These are phyloP conservation scores for Pythium utonaiense DNA, from an alignment of 352 stramenopile species.

Conservation along the genomic window DNA sequence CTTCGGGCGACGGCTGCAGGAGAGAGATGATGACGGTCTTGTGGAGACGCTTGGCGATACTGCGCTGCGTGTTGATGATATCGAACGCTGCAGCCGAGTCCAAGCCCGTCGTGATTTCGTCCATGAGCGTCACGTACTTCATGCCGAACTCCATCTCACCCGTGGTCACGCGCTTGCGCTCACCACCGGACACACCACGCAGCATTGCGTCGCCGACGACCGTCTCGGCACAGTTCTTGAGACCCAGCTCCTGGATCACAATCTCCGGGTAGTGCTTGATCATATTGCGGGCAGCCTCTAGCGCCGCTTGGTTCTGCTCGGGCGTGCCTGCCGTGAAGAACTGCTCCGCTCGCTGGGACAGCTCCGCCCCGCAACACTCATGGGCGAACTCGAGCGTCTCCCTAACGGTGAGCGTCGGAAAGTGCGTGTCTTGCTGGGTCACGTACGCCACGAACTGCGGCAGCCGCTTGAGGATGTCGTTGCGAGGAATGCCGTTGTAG, in stretches of 20 bases:
- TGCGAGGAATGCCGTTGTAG: slow-evolving; percentile 39
- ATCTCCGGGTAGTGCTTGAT: slow-evolving; percentile 37
- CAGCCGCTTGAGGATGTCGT: slow-evolving; percentile 31
- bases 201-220: slow-evolving; percentile 62
- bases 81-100: slow-evolving; percentile 62
- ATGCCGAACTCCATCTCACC: slow-evolving; percentile 84
- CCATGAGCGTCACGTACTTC: slow-evolving; percentile 78
- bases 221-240: slow-evolving; percentile 50
- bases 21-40: slow-evolving; percentile 74
- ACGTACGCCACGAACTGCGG: slow-evolving; percentile 51
- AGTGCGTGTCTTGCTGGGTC: slow-evolving; percentile 42
- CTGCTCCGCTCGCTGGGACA: slow-evolving; percentile 26
- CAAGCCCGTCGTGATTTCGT: slow-evolving; percentile 69
- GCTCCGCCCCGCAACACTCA: slow-evolving; percentile 38
- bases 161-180: slow-evolving; percentile 73
- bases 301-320: slow-evolving; percentile 40
- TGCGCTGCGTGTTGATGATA: slow-evolving; percentile 50
- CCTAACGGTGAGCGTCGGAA: slow-evolving; percentile 42
- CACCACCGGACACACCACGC: slow-evolving; percentile 65
- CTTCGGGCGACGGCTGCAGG: slow-evolving; percentile 91
- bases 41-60: slow-evolving; percentile 61
- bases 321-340: slow-evolving; percentile 31
- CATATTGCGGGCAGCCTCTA: slow-evolving; percentile 34
- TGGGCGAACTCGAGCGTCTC: slow-evolving; percentile 58
- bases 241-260: slow-evolving; percentile 46